phyloP scores from a whole-genome alignment of 768 basidiomycete species.

The Leucosporidium yakuticum region DNA sequence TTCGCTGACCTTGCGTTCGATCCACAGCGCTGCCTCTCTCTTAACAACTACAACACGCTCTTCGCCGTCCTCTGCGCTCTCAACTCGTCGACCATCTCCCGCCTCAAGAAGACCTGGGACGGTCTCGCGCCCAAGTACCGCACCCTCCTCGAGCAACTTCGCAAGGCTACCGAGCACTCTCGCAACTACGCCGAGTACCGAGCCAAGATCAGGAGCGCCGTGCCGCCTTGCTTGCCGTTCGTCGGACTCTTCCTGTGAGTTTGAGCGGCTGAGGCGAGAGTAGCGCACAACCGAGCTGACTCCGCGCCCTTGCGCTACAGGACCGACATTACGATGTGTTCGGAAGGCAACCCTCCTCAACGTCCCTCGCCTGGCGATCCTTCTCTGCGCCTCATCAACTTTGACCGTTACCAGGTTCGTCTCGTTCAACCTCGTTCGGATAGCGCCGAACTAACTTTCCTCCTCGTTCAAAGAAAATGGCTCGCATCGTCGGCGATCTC shows the following conservation, averaged over 20 bases:
- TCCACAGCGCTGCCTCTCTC: conserved; percentile 66
- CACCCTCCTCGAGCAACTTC: conserved; percentile 65
- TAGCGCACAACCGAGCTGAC: neutral
- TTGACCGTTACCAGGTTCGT: conserved; percentile 91
- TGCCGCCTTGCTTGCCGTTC: conserved; percentile 90
- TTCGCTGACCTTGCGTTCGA: conserved; percentile 15
- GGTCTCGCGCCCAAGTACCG: conserved; percentile 82
- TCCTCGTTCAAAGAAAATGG: conserved; percentile 33
- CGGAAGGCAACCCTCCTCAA: conserved; percentile 84
- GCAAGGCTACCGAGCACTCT: conserved; percentile 82
- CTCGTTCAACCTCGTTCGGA: conserved; percentile 57
- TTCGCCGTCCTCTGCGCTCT: conserved; percentile 88
- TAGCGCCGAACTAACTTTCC: neutral
- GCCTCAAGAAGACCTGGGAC: conserved; percentile 87
- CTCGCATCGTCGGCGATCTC: conserved; percentile 55
- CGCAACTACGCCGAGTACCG: conserved; percentile 90
- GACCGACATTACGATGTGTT: conserved; percentile 56
- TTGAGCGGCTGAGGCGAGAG: neutral
- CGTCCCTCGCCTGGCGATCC: conserved; percentile 70
- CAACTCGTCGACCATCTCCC: conserved; percentile 88
- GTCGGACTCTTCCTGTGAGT: conserved; percentile 51
- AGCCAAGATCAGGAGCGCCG: conserved; percentile 72
- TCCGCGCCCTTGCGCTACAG: conserved; percentile 30
- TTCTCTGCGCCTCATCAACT: conserved; percentile 79
- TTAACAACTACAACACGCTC: conserved; percentile 88